Percentiles rank a stretch among this genome's conserved stretches.
Evolutionary conservation across 805 yeast species (phyloP).

Genomic region (Cyberlindnera lachancei): DNA sequence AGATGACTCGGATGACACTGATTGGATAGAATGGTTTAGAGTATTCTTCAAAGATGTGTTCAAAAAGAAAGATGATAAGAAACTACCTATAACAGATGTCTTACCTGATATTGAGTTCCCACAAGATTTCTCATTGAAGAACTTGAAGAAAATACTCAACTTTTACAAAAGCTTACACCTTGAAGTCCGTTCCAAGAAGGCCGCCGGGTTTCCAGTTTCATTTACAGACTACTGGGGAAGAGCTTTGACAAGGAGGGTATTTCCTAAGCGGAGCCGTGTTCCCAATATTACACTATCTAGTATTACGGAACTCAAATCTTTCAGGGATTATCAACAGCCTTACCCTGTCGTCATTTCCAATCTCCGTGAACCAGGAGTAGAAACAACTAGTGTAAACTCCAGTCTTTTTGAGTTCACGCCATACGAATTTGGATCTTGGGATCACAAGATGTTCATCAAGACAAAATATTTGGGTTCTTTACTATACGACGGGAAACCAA

Average conservation of each 20-base stretch:
- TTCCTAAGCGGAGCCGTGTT: conserved; percentile 28
- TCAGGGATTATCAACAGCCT: conserved; percentile 33
- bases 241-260: conserved; percentile 43
- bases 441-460: conserved; percentile 42
- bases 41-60: conserved; percentile 20
- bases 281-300: conserved; percentile 35
- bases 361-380: conserved; percentile 30
- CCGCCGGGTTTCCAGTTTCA: conserved; percentile 46
- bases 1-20: conserved; percentile 12
- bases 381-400: conserved; percentile 28
- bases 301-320: conserved; percentile 29
- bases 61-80: conserved; percentile 18
- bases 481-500: conserved; percentile 36
- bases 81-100: conserved; percentile 8
- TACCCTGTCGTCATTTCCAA: conserved; percentile 41
- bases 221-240: conserved; percentile 67
- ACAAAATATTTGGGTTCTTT: conserved; percentile 45
- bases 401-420: conserved; percentile 55
- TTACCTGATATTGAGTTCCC: conserved; percentile 18
- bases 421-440: conserved; percentile 67
- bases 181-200: conserved; percentile 45
- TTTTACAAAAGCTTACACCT: conserved; percentile 47
- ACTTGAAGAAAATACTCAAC: conserved; percentile 28
- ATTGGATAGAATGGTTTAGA: conserved; percentile 18
- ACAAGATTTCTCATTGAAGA: conserved; percentile 20